Evolutionary conservation across 2,329 filamentous ascomycete genomes (phyloP).

Genomic region (Aspergillus puulaauensis): DNA sequence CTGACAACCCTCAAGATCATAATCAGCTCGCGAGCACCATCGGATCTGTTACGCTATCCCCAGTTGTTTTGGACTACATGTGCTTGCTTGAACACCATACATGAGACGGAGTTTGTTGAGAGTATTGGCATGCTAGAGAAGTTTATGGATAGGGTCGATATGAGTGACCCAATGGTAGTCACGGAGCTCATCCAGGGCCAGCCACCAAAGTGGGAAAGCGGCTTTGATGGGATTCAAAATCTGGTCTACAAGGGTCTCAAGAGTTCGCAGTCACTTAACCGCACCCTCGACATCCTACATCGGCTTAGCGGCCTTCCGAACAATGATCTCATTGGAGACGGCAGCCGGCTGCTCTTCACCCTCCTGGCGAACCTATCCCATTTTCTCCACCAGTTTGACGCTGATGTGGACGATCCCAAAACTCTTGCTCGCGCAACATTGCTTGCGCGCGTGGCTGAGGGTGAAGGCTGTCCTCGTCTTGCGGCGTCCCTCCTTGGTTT

Average conservation of each 20-base stretch:
- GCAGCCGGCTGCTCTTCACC: conserved; percentile 78
- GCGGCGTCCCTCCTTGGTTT: conserved; percentile 70
- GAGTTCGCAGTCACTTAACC: conserved; percentile 77
- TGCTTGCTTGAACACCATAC: conserved; percentile 93
- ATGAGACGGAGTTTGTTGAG: conserved; percentile 91
- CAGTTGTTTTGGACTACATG: conserved; percentile 98
- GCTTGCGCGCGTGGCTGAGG: conserved; percentile 70
- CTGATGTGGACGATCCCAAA: conserved; percentile 55
- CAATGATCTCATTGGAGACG: conserved; percentile 77
- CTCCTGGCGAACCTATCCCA: conserved; percentile 89
- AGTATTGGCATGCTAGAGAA: conserved; percentile 88
- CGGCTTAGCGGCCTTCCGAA: conserved; percentile 75
- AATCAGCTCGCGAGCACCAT: conserved; percentile 76
- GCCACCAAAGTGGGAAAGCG: conserved; percentile 83
- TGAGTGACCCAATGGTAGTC: conserved; percentile 68
- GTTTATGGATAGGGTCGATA: conserved; percentile 78
- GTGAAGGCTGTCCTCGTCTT: conserved; percentile 67
- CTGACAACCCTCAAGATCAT: conserved; percentile 90
- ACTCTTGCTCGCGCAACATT: conserved; percentile 65
- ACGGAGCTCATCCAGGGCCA: conserved; percentile 72
- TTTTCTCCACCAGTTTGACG: conserved; percentile 77
- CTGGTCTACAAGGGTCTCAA: conserved; percentile 89
- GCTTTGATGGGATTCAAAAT: conserved; percentile 81
- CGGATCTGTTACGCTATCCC: conserved; percentile 82
- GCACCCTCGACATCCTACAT: conserved; percentile 75